Evolutionary conservation across 257 asterid species (phyloP), one percentile per base, ranked within the genome.

Genomic region (Striga asiatica): DNA sequence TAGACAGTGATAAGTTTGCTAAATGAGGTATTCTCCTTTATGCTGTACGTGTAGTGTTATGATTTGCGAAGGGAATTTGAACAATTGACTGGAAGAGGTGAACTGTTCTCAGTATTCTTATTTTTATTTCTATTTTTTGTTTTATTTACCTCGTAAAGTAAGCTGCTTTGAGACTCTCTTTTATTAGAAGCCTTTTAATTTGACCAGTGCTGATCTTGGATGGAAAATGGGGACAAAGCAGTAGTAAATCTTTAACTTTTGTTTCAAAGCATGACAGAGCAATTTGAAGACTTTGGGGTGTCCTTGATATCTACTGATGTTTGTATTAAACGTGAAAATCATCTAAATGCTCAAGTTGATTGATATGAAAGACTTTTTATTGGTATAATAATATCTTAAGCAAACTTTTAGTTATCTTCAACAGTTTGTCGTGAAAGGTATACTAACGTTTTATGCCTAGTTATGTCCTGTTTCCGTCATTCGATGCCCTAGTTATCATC

Each of bases 11-110:
- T 18, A 12, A 38, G n/a, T 56, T 35, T 47, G 42, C 25, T 38
- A 49, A 50, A 4, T 37, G 11, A 18, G 42, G 17, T 19, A 34
- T 54, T 47, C 20, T 13, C 21, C 28, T 18, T 48, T 59, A 8
- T 42, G n/a, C n/a, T n/a, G n/a, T n/a, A n/a, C n/a, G 25, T 41
- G 41, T 50, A 19, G 43, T 46, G n/a, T n/a, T n/a, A n/a, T n/a
- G 54, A 37, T 32, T 27, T 16, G 7, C 10, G 53, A 61, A n/a
- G n/a, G n/a, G n/a, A 42, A 67, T 62, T n/a, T 25, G 52, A 27
- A 19, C 48, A 56, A 61, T 50, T 51, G 60, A 17, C 60, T 61
- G 63, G 31, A 51, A 29, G 62, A 37, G 50, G 18, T 38, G 17
- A 43, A 17, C 38, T 39, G 34, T 11, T 41, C 24, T 37, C 51